phyloP scores from a whole-genome alignment of 169 alveolate genomes.

The Sarcocystis neurona region DNA sequence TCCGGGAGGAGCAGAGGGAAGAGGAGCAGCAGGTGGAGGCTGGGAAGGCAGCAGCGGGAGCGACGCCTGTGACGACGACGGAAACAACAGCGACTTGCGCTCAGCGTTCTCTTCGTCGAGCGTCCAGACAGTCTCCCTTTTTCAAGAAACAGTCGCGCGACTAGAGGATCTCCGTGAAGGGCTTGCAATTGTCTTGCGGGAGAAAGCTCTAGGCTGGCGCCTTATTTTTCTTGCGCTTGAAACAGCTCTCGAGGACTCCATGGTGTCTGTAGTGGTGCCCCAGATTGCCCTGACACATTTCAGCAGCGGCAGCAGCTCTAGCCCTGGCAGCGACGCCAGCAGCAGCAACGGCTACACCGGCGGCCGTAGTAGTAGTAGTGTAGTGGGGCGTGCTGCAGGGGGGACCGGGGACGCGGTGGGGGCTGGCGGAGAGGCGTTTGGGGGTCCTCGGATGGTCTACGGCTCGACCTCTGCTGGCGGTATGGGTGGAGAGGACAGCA shows the following conservation, averaged over 20 bases:
- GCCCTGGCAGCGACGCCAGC: too few species aligned
- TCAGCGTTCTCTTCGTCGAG: conserved; percentile 15
- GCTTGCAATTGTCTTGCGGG: conserved; percentile 5
- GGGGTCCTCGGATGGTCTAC: too few species aligned
- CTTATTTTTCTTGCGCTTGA: conserved; percentile 67
- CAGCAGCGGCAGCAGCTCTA: not conserved
- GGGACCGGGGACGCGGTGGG: too few species aligned
- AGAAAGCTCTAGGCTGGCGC: conserved; percentile 47
- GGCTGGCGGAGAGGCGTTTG: too few species aligned
- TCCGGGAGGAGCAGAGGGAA: too few species aligned
- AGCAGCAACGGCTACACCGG: too few species aligned
- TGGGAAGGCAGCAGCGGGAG: conserved; percentile 25
- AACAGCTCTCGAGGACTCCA: conserved; percentile 71
- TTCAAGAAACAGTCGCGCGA: conserved; percentile 46
- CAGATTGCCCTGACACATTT: conserved; percentile 40
- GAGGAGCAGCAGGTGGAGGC: too few species aligned
- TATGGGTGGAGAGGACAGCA: too few species aligned
- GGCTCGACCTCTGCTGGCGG: too few species aligned
- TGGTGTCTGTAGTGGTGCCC: conserved; percentile 71
- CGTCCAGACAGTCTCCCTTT: conserved; percentile 11
- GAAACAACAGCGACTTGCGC: conserved; percentile 11
- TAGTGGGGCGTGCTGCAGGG: too few species aligned
- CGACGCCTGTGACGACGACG: not conserved
- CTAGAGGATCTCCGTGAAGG: conserved; percentile 47
- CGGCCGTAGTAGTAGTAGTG: too few species aligned